phyloP scores from a whole-genome alignment of 2,329 filamentous ascomycete species.

The Cytospora schulzeri region DNA sequence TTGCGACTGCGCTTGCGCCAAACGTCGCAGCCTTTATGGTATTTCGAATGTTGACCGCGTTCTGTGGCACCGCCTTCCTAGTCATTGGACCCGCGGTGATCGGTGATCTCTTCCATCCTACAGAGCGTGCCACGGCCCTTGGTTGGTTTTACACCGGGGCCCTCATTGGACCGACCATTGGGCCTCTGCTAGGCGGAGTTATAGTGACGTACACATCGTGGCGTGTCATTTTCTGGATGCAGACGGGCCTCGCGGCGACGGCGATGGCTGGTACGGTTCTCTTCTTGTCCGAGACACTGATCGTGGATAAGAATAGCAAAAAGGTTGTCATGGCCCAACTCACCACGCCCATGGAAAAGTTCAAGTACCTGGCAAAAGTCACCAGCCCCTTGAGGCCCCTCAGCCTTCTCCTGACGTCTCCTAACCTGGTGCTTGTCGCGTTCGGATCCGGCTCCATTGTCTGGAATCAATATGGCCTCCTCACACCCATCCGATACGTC shows the following conservation, averaged over 20 bases:
- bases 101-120: conserved; percentile 64
- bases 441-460: conserved; percentile 62
- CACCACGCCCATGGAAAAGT: conserved; percentile 1
- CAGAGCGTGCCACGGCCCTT: conserved; percentile 70
- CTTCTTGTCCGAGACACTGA: conserved; percentile 72
- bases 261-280: conserved; percentile 63
- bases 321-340: conserved; percentile 31
- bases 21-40: conserved; percentile 72
- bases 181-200: conserved; percentile 72
- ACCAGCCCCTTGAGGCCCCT: conserved; percentile 10
- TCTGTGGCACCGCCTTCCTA: conserved; percentile 74
- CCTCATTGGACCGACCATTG: conserved; percentile 70
- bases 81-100: conserved; percentile 57
- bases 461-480: conserved; percentile 71
- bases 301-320: conserved; percentile 29
- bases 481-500: conserved; percentile 70
- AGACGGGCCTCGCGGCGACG: conserved; percentile 66
- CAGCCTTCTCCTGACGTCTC: conserved; percentile 10
- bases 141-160: conserved; percentile 74
- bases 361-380: conserved; percentile 12
- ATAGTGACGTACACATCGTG: conserved; percentile 75
- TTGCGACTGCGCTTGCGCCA: conserved; percentile 72
- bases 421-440: conserved; percentile 54
- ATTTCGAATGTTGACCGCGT: conserved; percentile 73
- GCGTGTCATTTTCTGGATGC: conserved; percentile 78